phyloP scores from a whole-genome alignment of 208 protist genomes.

The Blechomonas ayalai region DNA sequence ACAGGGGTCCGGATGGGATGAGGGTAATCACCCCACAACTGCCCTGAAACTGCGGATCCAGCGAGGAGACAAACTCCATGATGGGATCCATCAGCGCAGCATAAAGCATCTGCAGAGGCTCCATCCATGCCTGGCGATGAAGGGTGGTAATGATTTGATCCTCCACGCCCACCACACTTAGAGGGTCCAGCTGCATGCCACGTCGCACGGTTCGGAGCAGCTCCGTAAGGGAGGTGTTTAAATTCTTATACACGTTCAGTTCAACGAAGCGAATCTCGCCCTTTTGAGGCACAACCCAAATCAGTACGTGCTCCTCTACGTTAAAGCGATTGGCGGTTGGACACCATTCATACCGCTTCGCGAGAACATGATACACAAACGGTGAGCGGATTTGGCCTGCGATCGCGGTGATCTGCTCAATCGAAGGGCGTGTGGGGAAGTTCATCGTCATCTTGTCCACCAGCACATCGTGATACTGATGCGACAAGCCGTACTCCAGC shows the following conservation, averaged over 20 bases:
- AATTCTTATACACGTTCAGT: slow-evolving; percentile 75
- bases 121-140: slow-evolving; percentile 67
- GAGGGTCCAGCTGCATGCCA: slow-evolving; percentile 55
- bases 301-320: slow-evolving; percentile 62
- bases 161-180: slow-evolving; percentile 3
- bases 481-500: slow-evolving; percentile 58
- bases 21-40: slow-evolving; percentile 69
- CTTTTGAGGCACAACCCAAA: slow-evolving; percentile 77
- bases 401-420: slow-evolving; percentile 82
- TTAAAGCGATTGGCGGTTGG: slow-evolving; percentile 23
- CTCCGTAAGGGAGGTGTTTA: slow-evolving; percentile 47
- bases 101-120: slow-evolving; percentile 78
- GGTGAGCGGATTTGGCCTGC: slow-evolving; percentile 43
- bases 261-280: slow-evolving; percentile 85
- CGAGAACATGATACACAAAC: slow-evolving; percentile 69
- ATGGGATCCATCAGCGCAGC: slow-evolving; percentile 78
- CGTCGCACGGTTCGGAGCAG: slow-evolving; percentile 45
- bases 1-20: slow-evolving; percentile 67
- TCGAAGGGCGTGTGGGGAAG: slow-evolving; percentile 50
- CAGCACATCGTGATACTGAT: slow-evolving; percentile 69
- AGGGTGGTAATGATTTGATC: slow-evolving; percentile 55
- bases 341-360: slow-evolving; percentile 62
- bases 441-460: slow-evolving; percentile 68
- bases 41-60: slow-evolving; percentile 35
- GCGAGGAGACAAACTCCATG: slow-evolving; percentile 65